phyloP scores from a whole-genome alignment of 495 filamentous ascomycete species.

The Haplographium delicatum region DNA sequence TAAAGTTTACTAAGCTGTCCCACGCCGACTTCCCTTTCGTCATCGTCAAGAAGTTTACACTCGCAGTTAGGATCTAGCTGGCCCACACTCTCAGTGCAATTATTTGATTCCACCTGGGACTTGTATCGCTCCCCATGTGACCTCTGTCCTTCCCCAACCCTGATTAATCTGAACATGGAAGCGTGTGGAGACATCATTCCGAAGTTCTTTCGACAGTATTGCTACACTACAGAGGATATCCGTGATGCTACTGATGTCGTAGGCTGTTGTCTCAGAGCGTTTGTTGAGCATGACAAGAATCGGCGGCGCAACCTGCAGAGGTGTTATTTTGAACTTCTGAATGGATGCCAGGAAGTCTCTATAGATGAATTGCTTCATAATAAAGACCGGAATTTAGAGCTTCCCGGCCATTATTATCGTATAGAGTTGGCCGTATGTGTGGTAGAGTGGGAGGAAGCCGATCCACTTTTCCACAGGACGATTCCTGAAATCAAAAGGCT shows the following conservation, averaged over 20 bases:
- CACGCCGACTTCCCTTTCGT: constrained; percentile 26
- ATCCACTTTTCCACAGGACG: constrained; percentile 53
- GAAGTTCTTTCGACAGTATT: constrained; percentile 60
- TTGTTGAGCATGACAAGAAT: constrained; percentile 40
- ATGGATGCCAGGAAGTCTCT: constrained; percentile 67
- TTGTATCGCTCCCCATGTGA: constrained; percentile 39
- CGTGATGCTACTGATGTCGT: constrained; percentile 43
- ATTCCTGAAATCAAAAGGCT: background rate
- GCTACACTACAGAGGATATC: constrained; percentile 72
- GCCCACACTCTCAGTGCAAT: constrained; percentile 55
- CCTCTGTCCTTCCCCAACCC: constrained; percentile 40
- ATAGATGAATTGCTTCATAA: constrained; percentile 82
- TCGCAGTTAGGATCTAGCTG: constrained; percentile 70
- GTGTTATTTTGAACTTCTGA: constrained; percentile 49
- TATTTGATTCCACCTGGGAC: constrained; percentile 39
- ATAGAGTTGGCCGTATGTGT: constrained; percentile 33
- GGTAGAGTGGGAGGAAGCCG: constrained; percentile 66
- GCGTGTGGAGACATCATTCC: constrained; percentile 19
- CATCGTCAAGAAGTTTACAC: constrained; percentile 63
- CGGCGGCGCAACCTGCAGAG: constrained; percentile 38
- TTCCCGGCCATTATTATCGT: constrained; percentile 44
- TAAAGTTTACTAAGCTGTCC: constrained; percentile 55
- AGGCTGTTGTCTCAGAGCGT: constrained; percentile 31
- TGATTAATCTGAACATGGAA: constrained; percentile 37
- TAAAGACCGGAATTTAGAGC: constrained; percentile 61